phyloP scores from a whole-genome alignment of 495 filamentous ascomycete genomes.

The Filosporella fistucella region DNA sequence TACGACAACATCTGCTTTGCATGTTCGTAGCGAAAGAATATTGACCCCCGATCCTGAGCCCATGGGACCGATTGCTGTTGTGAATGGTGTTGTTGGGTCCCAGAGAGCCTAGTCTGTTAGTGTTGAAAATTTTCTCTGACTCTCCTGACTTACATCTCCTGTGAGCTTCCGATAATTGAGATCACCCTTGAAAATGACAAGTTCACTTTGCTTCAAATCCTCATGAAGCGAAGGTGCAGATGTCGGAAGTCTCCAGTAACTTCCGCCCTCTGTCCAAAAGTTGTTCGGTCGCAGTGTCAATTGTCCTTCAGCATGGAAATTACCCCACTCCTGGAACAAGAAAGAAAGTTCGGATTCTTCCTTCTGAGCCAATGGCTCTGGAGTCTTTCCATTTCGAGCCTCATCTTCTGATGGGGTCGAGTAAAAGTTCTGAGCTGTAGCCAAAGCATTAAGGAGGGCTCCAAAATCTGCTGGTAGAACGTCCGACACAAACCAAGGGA shows the following conservation, averaged over 20 bases:
- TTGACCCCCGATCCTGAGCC: conserved; percentile 77
- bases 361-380: conserved; percentile 55
- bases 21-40: conserved; percentile 80
- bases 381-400: conserved; percentile 44
- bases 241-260: conserved; percentile 80
- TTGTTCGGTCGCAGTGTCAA: conserved; percentile 72
- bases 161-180: conserved; percentile 91
- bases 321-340: conserved; percentile 77
- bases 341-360: conserved; percentile 66
- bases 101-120: conserved; percentile 53
- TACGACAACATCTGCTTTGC: conserved; percentile 95
- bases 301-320: conserved; percentile 74
- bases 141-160: conserved; percentile 62
- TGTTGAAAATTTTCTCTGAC: conserved; percentile 16
- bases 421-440: conserved; percentile 72
- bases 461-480: conserved; percentile 82
- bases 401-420: conserved; percentile 64
- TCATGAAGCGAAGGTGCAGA: conserved; percentile 61
- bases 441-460: conserved; percentile 71
- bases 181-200: conserved; percentile 97
- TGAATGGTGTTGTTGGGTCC: conserved; percentile 84
- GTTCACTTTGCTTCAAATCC: conserved; percentile 76
- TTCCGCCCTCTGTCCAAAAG: conserved; percentile 85
- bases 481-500: conserved; percentile 98
- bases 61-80: conserved; percentile 79